Conservation (phyloP, 352 stramenopile species). For the Blastocystis sp. region DNA sequence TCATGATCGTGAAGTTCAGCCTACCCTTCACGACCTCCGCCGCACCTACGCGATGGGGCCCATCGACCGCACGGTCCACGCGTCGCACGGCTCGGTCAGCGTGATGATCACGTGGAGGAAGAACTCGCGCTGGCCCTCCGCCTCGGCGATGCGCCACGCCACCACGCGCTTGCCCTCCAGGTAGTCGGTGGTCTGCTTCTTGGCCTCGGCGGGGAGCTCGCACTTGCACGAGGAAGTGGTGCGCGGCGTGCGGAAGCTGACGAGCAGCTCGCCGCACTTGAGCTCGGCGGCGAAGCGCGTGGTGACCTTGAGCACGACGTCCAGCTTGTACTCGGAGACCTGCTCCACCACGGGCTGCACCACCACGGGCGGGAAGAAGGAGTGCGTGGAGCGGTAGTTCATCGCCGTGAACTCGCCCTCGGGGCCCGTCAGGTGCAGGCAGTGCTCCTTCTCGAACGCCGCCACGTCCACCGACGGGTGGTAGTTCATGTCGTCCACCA, state of each 20-base stretch:
- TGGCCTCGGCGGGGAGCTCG: constrained; percentile 38
- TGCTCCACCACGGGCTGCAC: constrained; percentile 57
- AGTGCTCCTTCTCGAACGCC: constrained; percentile 43
- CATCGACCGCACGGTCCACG: constrained; percentile 58
- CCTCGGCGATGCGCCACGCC: constrained; percentile 34
- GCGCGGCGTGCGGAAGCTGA: constrained; percentile 38
- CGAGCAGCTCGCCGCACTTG: constrained; percentile 10
- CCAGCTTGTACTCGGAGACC: constrained; percentile 56
- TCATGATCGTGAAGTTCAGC: constrained; percentile 47
- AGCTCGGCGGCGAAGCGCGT: constrained; percentile 31
- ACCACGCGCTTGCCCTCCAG: constrained; percentile 52
- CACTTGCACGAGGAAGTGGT: constrained; percentile 37
- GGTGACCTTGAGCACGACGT: constrained; percentile 63
- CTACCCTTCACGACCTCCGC: not conserved
- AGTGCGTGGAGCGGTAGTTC: constrained; percentile 50
- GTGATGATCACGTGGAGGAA: constrained; percentile 69
- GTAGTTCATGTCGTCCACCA: constrained; percentile 56
- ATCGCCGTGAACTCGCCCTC: constrained; percentile 48
- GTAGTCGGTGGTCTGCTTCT: constrained; percentile 61
- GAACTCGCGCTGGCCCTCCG: constrained; percentile 7
- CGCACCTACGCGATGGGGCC: constrained; percentile 9
- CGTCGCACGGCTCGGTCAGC: constrained; percentile 42
- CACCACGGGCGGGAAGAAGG: constrained; percentile 48
- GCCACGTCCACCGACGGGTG: constrained; percentile 50
- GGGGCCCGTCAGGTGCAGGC: constrained; percentile 30